Conservation (phyloP, 2,329 filamentous ascomycete species). For the Clonostachys rosea region DNA sequence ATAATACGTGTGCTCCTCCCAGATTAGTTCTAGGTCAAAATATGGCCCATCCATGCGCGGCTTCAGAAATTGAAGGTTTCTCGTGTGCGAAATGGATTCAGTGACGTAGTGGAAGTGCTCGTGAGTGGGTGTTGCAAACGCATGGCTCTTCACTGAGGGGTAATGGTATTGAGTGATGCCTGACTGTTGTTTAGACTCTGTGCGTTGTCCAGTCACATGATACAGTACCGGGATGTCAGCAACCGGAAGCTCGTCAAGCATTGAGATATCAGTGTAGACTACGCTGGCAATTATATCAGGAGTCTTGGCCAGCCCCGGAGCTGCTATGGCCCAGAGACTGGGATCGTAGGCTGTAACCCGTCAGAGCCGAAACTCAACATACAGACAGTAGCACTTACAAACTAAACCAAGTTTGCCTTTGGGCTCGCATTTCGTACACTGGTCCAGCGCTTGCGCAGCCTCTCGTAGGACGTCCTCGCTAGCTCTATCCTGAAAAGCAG, state of each 20-base stretch:
- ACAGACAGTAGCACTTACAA: conserved; percentile 14
- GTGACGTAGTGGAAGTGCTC: conserved; percentile 62
- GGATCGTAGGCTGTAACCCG: conserved; percentile 3
- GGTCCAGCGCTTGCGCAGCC: neutral
- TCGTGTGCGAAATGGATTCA: conserved; percentile 73
- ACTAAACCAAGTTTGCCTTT: conserved; percentile 30
- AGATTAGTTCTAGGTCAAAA: conserved; percentile 70
- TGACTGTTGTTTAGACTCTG: neutral
- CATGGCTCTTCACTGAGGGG: conserved; percentile 20
- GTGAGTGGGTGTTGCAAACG: conserved; percentile 40
- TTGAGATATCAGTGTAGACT: conserved; percentile 8
- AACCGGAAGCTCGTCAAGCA: no score
- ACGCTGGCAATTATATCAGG: conserved; percentile 12
- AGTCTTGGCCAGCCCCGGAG: conserved; percentile 9
- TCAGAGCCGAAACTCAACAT: no score
- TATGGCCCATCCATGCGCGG: conserved; percentile 54
- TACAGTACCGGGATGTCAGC: conserved; percentile 7
- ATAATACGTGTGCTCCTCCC: conserved; percentile 69
- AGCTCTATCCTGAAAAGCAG: no score
- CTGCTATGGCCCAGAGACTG: conserved; percentile 11
- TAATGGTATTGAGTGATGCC: conserved; percentile 29
- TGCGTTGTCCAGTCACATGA: conserved; percentile 7
- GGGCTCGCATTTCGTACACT: neutral
- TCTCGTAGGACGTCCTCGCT: no score
- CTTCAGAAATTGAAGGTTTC: conserved; percentile 61